These are phyloP conservation scores for Nannizzia gypsea DNA, from an alignment of 2,329 filamentous ascomycete genomes.

Conservation along the genomic window DNA sequence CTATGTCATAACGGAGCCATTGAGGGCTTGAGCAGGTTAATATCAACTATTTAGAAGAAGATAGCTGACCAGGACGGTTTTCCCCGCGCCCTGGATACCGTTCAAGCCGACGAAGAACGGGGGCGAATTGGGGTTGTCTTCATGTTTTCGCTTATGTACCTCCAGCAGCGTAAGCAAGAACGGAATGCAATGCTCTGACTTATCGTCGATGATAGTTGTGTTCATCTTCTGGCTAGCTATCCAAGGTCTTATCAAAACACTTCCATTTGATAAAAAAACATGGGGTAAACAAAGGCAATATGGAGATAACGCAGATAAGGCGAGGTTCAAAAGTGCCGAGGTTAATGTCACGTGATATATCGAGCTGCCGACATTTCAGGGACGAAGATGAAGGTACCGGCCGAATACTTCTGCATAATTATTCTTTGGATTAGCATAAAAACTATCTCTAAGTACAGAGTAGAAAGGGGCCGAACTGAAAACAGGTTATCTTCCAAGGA, in stretches of 20 bases:
- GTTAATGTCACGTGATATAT: not conserved
- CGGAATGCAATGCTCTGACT: constrained; percentile 62
- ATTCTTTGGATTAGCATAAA: no score
- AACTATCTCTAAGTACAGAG: no score
- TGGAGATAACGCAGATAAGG: not conserved
- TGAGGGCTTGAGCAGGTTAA: not conserved
- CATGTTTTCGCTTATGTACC: constrained; percentile 36
- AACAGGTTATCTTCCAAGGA: no score
- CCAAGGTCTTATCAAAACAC: not conserved
- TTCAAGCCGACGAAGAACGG: constrained; percentile 84
- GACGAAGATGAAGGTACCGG: no score
- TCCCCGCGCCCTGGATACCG: constrained; percentile 82
- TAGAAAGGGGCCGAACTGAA: no score
- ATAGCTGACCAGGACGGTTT: constrained; percentile 65
- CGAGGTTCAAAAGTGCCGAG: not conserved
- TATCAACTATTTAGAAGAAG: not conserved
- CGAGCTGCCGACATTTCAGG: not conserved
- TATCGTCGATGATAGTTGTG: constrained; percentile 57
- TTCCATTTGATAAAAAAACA: not conserved
- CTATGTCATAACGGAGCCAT: not conserved
- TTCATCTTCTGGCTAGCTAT: constrained; percentile 12
- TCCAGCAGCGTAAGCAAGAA: constrained; percentile 57
- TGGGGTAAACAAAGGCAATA: not conserved
- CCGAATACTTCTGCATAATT: no score
- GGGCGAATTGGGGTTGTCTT: constrained; percentile 29